Base-by-base conservation (phyloP, 768 basidiomycete species). In the Crepidotus variabilis region DNA sequence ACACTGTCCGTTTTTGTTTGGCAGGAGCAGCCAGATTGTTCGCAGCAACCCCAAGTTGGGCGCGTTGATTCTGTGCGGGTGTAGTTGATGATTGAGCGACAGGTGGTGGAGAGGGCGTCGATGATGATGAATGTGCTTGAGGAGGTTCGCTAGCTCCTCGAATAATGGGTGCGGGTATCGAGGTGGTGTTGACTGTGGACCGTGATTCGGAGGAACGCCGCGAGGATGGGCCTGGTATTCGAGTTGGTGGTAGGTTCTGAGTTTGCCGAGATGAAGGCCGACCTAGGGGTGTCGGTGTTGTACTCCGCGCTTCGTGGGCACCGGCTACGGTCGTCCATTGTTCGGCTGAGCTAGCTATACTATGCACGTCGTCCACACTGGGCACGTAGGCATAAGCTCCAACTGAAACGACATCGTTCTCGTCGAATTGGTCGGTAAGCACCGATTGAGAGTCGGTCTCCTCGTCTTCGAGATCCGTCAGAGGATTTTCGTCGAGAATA, bases 401-500 rank as follows among this genome's bases (percentile, higher is more conserved):
- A 56, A 55, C 62, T 62, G 58, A 50, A 52, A 62, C 35, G 52
- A 61, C 52, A 14, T 62, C 58, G 45, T 67, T 61, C 33, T 72
- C 62, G 1, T 70, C 71, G 22, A 48, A 34, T 1, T 50, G 47
- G 18, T 55, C 45, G 9, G 28, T 24, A 9, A 11, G 54, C 22
- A 16, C 18, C 9, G 46, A 33, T 34, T 34, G 47, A 36, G 47
- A 24, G 34, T 55, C 28, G 47, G 22, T 34, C 21, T 35, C 23
- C 16, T 59, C 58, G 22, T 72, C 78, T 23, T 91, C 90, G 20
- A 90, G 66, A 70, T 92, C 92, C 8, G 89, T 91, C 49, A 82
- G 74, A 8, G 90, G 90, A 55, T 70, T 73, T 67, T 93, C 91
- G 65, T 94, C 90, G 57, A 91, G 65, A 34, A 93, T 88, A 63